These are phyloP conservation scores for Sporothrix curviconia DNA, from an alignment of 2,329 filamentous ascomycete genomes.

Conservation along the genomic window DNA sequence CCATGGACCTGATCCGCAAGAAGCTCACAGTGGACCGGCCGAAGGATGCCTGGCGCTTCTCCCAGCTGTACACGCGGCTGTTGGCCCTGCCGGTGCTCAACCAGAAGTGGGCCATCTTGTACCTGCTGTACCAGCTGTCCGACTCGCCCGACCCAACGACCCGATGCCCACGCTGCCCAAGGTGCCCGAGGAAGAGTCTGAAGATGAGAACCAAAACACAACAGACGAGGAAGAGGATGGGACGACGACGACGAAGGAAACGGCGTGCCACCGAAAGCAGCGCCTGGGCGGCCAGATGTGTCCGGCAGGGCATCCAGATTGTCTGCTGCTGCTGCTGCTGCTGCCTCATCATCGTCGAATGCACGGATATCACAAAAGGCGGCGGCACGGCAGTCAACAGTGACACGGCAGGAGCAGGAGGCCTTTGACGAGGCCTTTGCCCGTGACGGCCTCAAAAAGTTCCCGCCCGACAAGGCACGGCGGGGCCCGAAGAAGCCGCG, in stretches of 20 bases:
- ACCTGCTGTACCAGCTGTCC: constrained; percentile 78
- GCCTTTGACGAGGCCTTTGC: constrained; percentile 48
- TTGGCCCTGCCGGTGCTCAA: constrained; percentile 86
- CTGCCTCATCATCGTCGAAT: background rate
- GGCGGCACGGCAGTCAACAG: constrained; percentile 19
- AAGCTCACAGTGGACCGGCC: constrained; percentile 73
- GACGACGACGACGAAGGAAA: constrained; percentile 21
- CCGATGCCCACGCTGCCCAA: constrained; percentile 39
- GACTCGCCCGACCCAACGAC: constrained; percentile 56
- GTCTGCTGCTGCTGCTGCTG: background rate
- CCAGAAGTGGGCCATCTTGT: constrained; percentile 95
- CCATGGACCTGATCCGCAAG: constrained; percentile 84
- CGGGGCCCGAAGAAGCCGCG: constrained; percentile 29
- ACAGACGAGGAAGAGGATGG: constrained; percentile 10
- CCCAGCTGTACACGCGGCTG: constrained; percentile 83
- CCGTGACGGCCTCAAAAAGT: constrained; percentile 42
- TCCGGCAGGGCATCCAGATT: background rate
- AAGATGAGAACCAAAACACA: too few relatives aligned
- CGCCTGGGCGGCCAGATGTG: background rate
- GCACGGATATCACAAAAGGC: background rate
- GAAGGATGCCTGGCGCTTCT: constrained; percentile 74
- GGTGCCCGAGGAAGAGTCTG: constrained; percentile 24
- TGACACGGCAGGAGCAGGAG: constrained; percentile 39
- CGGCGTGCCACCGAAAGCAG: constrained; percentile 26
- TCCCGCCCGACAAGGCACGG: constrained; percentile 36